Evolutionary conservation across 495 filamentous ascomycete species (phyloP).

Genomic region (Haplographium delicatum): DNA sequence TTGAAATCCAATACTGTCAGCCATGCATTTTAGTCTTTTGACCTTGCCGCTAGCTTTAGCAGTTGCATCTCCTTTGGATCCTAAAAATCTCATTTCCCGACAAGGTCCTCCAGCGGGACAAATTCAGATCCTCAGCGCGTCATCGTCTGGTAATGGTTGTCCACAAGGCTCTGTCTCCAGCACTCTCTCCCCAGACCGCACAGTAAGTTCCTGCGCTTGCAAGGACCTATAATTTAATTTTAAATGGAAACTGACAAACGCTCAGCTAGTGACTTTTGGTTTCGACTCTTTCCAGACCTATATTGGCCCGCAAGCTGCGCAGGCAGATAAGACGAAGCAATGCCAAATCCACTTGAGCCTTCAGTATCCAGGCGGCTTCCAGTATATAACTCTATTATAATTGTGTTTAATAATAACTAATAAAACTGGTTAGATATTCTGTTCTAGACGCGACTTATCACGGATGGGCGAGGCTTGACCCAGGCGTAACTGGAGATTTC

Average conservation of each 20-base stretch:
- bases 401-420: too few relatives aligned
- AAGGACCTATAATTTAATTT: too few relatives aligned
- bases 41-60: too few relatives aligned
- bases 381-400: too few relatives aligned
- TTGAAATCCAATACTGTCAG: too few relatives aligned
- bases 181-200: conserved; percentile 45
- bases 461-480: conserved; percentile 41
- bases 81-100: too few relatives aligned
- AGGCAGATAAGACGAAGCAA: conserved; percentile 43
- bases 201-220: conserved; percentile 34
- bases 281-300: conserved; percentile 54
- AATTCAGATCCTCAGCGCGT: conserved; percentile 49
- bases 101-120: too few relatives aligned
- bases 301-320: conserved; percentile 40
- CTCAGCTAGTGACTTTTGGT: conserved; percentile 54
- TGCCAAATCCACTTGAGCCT: conserved; percentile 55
- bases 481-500: conserved; percentile 49
- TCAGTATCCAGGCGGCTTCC: conserved; percentile 54
- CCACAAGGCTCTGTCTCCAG: conserved; percentile 45
- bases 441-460: conserved; percentile 51
- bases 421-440: too few relatives aligned
- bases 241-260: too few relatives aligned
- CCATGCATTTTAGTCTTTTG: too few relatives aligned
- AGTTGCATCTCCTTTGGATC: too few relatives aligned
- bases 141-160: conserved; percentile 56